These are phyloP conservation scores for Cnidoscolus chayamansa DNA, from an alignment of 441 rosid genomes.

Conservation along the genomic window DNA sequence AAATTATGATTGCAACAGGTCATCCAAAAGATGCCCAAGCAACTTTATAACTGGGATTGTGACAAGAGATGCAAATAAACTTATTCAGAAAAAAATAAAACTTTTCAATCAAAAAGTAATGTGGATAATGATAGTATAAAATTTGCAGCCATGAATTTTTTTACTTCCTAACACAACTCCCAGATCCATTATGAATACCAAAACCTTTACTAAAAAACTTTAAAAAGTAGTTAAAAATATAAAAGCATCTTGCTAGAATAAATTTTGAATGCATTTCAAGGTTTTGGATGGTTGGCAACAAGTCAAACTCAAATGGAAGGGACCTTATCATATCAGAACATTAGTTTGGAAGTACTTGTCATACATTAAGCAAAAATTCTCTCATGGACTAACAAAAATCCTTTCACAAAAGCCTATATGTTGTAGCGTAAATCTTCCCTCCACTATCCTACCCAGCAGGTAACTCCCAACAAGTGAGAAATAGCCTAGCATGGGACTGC, in stretches of 20 bases:
- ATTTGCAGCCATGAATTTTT: neutral
- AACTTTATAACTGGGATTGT: neutral
- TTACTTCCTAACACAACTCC: neutral
- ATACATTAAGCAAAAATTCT: neutral
- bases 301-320: conserved; percentile 9
- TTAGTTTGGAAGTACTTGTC: conserved; percentile 3
- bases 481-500: neutral
- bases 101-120: neutral
- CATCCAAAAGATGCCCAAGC: conserved; percentile 9
- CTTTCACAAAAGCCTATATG: neutral
- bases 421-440: neutral
- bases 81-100: neutral
- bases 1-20: conserved; percentile 1
- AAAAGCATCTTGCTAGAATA: neutral
- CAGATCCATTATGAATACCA: neutral
- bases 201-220: neutral
- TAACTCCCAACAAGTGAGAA: neutral
- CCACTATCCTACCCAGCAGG: neutral
- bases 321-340: neutral
- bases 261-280: neutral
- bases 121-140: neutral
- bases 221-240: too few species aligned
- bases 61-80: conserved; percentile 3
- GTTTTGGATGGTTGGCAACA: neutral
- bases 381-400: neutral